Percentiles rank a stretch among this genome's conserved stretches.
These are phyloP conservation scores for Wickerhamiella infanticola DNA, from an alignment of 1,139 yeast genomes.

Conservation along the genomic window DNA sequence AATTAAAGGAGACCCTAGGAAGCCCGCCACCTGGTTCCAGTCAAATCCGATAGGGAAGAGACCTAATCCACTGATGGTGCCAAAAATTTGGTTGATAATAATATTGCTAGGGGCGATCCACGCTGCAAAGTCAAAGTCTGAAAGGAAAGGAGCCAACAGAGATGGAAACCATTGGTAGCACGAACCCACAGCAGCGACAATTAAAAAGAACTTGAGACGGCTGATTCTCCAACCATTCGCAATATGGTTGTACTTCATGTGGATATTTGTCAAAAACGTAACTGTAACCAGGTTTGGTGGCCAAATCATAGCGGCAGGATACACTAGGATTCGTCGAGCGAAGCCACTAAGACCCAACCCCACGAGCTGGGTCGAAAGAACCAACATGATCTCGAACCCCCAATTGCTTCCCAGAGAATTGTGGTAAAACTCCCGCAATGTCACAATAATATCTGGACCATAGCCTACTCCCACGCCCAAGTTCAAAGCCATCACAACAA, in stretches of 20 bases:
- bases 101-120: slow-evolving; percentile 43
- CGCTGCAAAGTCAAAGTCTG: slow-evolving; percentile 36
- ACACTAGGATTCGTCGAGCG: slow-evolving; percentile 39
- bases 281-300: slow-evolving; percentile 34
- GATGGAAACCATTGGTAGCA: slow-evolving; percentile 33
- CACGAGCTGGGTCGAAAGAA: slow-evolving; percentile 42
- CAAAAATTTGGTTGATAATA: slow-evolving; percentile 46
- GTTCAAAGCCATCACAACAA: slow-evolving; percentile 46
- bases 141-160: slow-evolving; percentile 33
- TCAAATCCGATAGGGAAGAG: slow-evolving; percentile 46
- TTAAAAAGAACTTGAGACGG: slow-evolving; percentile 33
- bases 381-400: slow-evolving; percentile 38
- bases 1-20: slow-evolving; percentile 48
- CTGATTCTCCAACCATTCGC: slow-evolving; percentile 43
- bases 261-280: slow-evolving; percentile 44
- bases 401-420: slow-evolving; percentile 27
- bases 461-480: slow-evolving; percentile 48
- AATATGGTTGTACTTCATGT: slow-evolving; percentile 41
- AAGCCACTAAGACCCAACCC: slow-evolving; percentile 56
- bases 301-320: slow-evolving; percentile 54
- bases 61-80: slow-evolving; percentile 45
- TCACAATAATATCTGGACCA: slow-evolving; percentile 43
- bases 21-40: slow-evolving; percentile 42
- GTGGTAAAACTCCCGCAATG: slow-evolving; percentile 38
- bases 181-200: slow-evolving; percentile 28